Percentiles rank a stretch among this genome's conserved stretches.
Evolutionary conservation across 257 asterid species (phyloP).

Genomic region (Euphrasia confusa): DNA sequence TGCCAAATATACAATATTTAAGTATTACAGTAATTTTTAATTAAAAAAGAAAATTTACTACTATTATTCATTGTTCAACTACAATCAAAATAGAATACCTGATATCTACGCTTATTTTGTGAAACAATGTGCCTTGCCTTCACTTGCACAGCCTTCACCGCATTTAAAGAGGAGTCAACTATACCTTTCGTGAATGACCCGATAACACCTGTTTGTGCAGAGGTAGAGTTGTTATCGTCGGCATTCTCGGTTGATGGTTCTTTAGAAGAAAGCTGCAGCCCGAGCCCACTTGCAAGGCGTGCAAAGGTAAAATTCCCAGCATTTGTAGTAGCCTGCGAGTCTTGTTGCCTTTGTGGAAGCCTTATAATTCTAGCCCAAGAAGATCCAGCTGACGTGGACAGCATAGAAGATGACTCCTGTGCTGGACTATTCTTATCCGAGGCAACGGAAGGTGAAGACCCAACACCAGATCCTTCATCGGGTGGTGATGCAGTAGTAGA

Average conservation of each 20-base stretch:
- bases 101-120: constrained; percentile 96
- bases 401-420: constrained; percentile 41
- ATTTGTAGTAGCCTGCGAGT: constrained; percentile 34
- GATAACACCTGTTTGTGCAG: constrained; percentile 63
- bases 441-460: constrained; percentile 31
- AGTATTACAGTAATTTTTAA: not conserved
- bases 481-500: constrained; percentile 38
- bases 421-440: constrained; percentile 37
- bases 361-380: constrained; percentile 64
- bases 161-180: constrained; percentile 80
- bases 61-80: constrained; percentile 1
- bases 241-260: constrained; percentile 38
- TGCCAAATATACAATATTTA: not conserved
- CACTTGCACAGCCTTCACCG: constrained; percentile 91
- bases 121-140: constrained; percentile 95
- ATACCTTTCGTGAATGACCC: constrained; percentile 82
- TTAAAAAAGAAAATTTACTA: no score
- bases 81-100: constrained; percentile 45
- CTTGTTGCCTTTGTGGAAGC: constrained; percentile 52
- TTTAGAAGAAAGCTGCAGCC: constrained; percentile 49
- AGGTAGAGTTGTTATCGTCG: constrained; percentile 37
- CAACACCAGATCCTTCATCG: constrained; percentile 42
- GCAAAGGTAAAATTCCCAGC: constrained; percentile 56
- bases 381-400: constrained; percentile 50
- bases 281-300: constrained; percentile 83